Percentiles rank a stretch among this genome's conserved stretches.
phyloP scores from a whole-genome alignment of 139 green algal genomes.

The Volvox reticuliferus region DNA sequence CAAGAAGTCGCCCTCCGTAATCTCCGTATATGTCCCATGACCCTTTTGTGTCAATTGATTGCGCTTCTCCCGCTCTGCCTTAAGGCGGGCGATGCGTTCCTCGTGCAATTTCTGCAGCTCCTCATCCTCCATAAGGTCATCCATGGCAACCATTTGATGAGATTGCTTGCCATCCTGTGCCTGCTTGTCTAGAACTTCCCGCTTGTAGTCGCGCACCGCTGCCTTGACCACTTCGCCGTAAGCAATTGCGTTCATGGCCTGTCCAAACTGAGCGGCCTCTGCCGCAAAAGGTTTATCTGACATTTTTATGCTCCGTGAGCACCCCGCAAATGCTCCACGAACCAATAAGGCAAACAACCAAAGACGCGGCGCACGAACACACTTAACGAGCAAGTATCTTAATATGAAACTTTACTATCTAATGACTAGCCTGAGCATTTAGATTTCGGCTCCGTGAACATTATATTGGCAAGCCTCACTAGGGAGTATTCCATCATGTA shows the following conservation, averaged over 20 bases:
- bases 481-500: too few species aligned
- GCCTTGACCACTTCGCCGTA: constrained; percentile 87
- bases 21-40: constrained; percentile 84
- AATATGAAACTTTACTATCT: too few species aligned
- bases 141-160: constrained; percentile 71
- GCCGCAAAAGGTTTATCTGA: constrained; percentile 26
- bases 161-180: constrained; percentile 28
- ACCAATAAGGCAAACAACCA: too few species aligned
- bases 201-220: constrained; percentile 88
- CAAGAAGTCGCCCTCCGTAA: constrained; percentile 93
- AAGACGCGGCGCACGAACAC: too few species aligned
- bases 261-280: constrained; percentile 75
- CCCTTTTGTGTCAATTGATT: constrained; percentile 80
- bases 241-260: constrained; percentile 84
- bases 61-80: constrained; percentile 88
- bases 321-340: too few species aligned
- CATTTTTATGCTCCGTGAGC: background rate
- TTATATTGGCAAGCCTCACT: too few species aligned
- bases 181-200: constrained; percentile 65
- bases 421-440: too few species aligned
- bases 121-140: constrained; percentile 85
- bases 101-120: constrained; percentile 78
- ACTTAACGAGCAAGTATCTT: too few species aligned
- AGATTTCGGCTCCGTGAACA: too few species aligned
- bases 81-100: constrained; percentile 80